phyloP scores from a whole-genome alignment of 345 rosid genomes.

The Eutrema japonicum region DNA sequence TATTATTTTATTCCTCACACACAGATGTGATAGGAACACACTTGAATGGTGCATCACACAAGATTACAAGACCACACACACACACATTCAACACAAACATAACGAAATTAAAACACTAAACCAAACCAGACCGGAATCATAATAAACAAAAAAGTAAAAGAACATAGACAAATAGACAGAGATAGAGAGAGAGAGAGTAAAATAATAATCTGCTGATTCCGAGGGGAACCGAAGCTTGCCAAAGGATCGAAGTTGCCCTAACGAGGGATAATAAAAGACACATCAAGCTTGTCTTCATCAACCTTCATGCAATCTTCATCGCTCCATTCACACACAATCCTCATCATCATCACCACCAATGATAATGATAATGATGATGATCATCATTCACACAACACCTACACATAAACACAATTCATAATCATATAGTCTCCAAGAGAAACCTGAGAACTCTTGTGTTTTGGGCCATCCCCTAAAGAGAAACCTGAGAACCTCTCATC shows the following conservation, averaged over 20 bases:
- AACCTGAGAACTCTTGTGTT: constrained; percentile 31
- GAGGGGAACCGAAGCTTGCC: constrained; percentile 55
- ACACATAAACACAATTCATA: constrained; percentile 29
- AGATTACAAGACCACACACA: constrained; percentile 29
- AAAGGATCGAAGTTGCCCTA: constrained; percentile 53
- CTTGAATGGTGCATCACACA: constrained; percentile 29
- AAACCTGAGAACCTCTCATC: constrained; percentile 28
- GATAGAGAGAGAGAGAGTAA: background rate
- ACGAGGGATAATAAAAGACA: constrained; percentile 47
- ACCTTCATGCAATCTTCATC: constrained; percentile 51
- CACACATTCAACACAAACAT: constrained; percentile 24
- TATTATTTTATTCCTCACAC: constrained; percentile 39
- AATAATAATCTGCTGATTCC: constrained; percentile 50
- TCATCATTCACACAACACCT: constrained; percentile 37
- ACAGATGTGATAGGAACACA: constrained; percentile 15
- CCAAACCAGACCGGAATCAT: constrained; percentile 19
- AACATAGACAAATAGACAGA: background rate
- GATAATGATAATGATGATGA: constrained; percentile 20
- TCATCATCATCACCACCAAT: constrained; percentile 39
- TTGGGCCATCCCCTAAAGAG: constrained; percentile 41
- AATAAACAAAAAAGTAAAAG: background rate
- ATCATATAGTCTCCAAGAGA: constrained; percentile 5
- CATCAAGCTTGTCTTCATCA: constrained; percentile 41
- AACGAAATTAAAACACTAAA: constrained; percentile 25
- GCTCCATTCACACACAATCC: constrained; percentile 46